phyloP scores from a whole-genome alignment of 1,139 yeast species.

The Candida albicans region DNA sequence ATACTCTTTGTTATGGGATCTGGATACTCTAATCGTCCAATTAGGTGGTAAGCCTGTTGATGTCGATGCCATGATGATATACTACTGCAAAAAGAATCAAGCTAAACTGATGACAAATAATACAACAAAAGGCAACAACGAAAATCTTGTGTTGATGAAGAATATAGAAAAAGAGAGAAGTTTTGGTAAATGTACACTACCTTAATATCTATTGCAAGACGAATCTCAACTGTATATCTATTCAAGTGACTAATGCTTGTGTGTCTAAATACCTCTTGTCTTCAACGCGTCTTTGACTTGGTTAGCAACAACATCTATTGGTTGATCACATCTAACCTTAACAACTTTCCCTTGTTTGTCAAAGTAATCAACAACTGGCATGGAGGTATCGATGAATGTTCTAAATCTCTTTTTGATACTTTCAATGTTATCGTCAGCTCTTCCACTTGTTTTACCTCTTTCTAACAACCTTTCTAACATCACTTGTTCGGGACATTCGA shows the following conservation, averaged over 20 bases:
- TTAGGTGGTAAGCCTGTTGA: constrained; percentile 79
- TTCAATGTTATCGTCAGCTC: constrained; percentile 90
- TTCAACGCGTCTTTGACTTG: constrained; percentile 68
- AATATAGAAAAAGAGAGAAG: no score
- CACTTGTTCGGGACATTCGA: constrained; percentile 89
- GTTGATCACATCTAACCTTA: constrained; percentile 72
- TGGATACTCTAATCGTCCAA: constrained; percentile 81
- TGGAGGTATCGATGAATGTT: constrained; percentile 83
- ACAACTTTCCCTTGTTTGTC: constrained; percentile 76
- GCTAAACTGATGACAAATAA: no score
- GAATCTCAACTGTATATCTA: not conserved
- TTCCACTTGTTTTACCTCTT: constrained; percentile 93
- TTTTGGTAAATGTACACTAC: no score
- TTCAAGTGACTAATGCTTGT: not conserved
- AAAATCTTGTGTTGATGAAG: not conserved
- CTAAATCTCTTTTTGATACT: constrained; percentile 85
- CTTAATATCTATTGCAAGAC: no score
- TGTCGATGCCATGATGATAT: constrained; percentile 13
- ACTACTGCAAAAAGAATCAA: no score
- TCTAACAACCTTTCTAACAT: constrained; percentile 84
- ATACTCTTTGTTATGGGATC: constrained; percentile 82
- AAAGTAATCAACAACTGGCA: constrained; percentile 91
- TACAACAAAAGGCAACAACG: not conserved
- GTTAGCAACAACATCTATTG: constrained; percentile 76
- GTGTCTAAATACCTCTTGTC: constrained; percentile 29